A percentile compares a stretch with the other conserved stretches of the same genome.
Evolutionary conservation across 208 protist genomes (phyloP).

Genomic region (Zelonia costaricensis): DNA sequence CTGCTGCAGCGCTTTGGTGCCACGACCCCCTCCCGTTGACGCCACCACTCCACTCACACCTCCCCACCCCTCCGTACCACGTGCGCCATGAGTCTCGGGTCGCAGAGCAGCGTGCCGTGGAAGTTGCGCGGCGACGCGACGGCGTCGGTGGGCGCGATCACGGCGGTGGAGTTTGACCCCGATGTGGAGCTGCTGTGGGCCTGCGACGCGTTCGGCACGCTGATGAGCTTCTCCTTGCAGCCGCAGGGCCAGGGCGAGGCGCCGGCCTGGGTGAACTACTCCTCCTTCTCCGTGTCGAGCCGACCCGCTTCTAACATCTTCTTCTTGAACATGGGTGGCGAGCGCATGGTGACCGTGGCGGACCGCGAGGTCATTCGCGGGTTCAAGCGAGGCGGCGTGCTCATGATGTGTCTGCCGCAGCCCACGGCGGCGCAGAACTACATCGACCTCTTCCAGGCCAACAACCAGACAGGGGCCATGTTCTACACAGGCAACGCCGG

Average conservation of each 20-base stretch:
- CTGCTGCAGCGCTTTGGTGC: no score
- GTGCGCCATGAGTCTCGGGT: slow-evolving; percentile 17
- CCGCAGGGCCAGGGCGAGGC: slow-evolving; percentile 56
- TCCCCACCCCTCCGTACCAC: background rate
- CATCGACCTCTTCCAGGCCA: slow-evolving; percentile 81
- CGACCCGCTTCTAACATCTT: slow-evolving; percentile 61
- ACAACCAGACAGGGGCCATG: slow-evolving; percentile 63
- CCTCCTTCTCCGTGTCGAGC: slow-evolving; percentile 74
- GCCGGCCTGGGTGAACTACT: slow-evolving; percentile 74
- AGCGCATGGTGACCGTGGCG: slow-evolving; percentile 78
- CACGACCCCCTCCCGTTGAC: no score
- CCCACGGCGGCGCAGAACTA: slow-evolving; percentile 69
- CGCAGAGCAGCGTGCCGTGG: slow-evolving; percentile 53
- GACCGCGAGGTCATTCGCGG: slow-evolving; percentile 78
- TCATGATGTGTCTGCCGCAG: slow-evolving; percentile 58
- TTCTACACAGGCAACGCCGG: slow-evolving; percentile 84
- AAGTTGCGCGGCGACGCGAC: slow-evolving; percentile 65
- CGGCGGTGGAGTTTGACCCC: slow-evolving; percentile 86
- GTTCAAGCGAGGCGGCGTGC: slow-evolving; percentile 80
- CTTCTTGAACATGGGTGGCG: slow-evolving; percentile 59
- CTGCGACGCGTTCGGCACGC: slow-evolving; percentile 75
- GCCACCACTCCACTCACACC: no score
- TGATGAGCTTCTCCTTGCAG: slow-evolving; percentile 79
- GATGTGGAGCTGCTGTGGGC: slow-evolving; percentile 88
- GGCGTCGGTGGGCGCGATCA: slow-evolving; percentile 69